Conservation (phyloP, 352 stramenopile genomes). For the Phytophthora capsici region DNA sequence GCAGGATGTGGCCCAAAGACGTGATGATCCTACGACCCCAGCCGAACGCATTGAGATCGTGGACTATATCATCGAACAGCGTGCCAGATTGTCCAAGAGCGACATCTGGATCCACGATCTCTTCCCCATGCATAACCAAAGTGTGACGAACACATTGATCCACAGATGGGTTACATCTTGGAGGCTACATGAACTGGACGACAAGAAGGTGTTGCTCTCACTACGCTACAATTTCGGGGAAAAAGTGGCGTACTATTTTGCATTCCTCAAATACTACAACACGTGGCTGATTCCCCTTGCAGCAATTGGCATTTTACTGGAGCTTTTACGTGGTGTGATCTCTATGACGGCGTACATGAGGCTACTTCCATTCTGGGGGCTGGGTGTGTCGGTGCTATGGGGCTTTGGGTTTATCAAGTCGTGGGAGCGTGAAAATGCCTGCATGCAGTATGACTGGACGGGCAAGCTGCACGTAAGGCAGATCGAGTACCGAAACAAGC, state of each 20-base stretch:
- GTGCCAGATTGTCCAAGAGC: constrained; percentile 56
- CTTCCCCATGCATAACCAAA: constrained; percentile 85
- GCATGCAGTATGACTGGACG: constrained; percentile 85
- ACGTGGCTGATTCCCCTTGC: constrained; percentile 75
- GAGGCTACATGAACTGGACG: constrained; percentile 56
- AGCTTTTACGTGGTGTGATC: constrained; percentile 58
- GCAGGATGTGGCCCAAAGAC: constrained; percentile 65
- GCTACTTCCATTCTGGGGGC: constrained; percentile 80
- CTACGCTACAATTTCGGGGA: constrained; percentile 86
- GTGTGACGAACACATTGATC: constrained; percentile 71
- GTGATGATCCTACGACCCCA: constrained; percentile 66
- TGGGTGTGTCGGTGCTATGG: constrained; percentile 83
- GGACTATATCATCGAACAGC: constrained; percentile 85
- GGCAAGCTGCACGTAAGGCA: constrained; percentile 83
- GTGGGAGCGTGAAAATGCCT: constrained; percentile 81
- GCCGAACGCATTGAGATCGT: constrained; percentile 88
- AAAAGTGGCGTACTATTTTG: constrained; percentile 90
- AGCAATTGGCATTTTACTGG: constrained; percentile 64
- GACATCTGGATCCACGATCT: constrained; percentile 84
- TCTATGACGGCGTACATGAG: constrained; percentile 79
- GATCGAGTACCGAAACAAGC: constrained; percentile 87
- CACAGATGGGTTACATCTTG: constrained; percentile 71
- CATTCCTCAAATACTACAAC: constrained; percentile 89
- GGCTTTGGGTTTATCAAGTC: constrained; percentile 85
- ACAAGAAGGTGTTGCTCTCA: constrained; percentile 70